phyloP scores from a whole-genome alignment of 108 stramenopile species.

The Skeletonema grethae region DNA sequence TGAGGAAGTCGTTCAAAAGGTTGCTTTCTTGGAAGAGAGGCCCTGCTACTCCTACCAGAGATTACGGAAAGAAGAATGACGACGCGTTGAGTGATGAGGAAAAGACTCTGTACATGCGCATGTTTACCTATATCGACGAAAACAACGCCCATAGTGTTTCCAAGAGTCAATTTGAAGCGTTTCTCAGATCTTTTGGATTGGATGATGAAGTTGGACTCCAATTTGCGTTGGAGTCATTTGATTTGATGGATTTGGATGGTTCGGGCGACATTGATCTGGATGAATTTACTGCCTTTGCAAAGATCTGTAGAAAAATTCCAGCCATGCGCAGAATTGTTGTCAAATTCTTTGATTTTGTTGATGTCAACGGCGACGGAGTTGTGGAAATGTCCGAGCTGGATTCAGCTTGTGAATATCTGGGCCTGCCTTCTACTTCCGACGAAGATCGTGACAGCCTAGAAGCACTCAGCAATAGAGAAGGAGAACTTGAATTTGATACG shows the following conservation, averaged over 20 bases:
- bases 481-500: conserved; percentile 14
- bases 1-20: background rate
- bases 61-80: background rate
- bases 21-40: too few relatives aligned
- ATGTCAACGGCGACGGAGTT: conserved; percentile 20
- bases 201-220: conserved; percentile 15
- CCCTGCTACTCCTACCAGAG: too few relatives aligned
- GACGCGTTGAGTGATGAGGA: background rate
- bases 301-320: conserved; percentile 5
- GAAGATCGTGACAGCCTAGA: conserved; percentile 7
- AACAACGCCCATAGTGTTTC: background rate
- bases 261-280: conserved; percentile 17
- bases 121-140: conserved; percentile 10
- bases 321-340: conserved; percentile 16
- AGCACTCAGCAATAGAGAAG: conserved; percentile 14
- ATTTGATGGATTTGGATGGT: conserved; percentile 26
- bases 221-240: conserved; percentile 13
- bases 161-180: conserved; percentile 11
- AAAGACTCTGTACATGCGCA: background rate
- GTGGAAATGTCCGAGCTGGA: conserved; percentile 32
- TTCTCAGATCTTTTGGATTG: conserved; percentile 17
- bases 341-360: conserved; percentile 47
- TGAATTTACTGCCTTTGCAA: conserved; percentile 24
- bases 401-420: conserved; percentile 34
- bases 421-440: conserved; percentile 15